Evolutionary conservation across 1,284 basidiomycete genomes (phyloP), one percentile per base, ranked within the genome.

Genomic region (Bondarzewia mesenterica): DNA sequence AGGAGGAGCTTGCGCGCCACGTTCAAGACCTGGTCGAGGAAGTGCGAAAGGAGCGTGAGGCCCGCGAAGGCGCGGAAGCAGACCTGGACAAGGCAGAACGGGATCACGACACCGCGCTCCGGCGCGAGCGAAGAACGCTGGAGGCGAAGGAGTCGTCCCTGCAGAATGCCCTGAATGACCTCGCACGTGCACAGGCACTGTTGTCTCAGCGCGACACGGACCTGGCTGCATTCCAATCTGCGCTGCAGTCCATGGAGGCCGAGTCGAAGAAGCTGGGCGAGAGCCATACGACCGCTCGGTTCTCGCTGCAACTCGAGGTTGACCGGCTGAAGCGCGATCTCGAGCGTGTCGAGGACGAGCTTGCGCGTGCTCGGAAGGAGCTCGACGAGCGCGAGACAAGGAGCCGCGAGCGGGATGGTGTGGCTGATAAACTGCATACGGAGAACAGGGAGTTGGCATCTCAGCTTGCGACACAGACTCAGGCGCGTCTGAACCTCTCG

Each of bases 291-390:
- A 86, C 84, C 8, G 88, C 92, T 42, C 77, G 83, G 49, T 91
- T 92, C 70, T 89, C 89, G 0, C 69, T 98, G 36, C 89, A 96
- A 63, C 77, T 97, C 22, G 94, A 98, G 65, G 77, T 93, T 4
- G 94, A 97, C 57, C 73, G 93, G 2, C 71, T 95, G 43, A 86
- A 88, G 61, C 78, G 93, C 26, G 95, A 98, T 62, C 62, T 96
- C 20, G 80, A 84, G 54, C 72, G 86, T 6, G 74, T 85, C 10
- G 90, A 95, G 59, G 82, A 86, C 54, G 91, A 96, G 47, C 73
- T 96, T 7, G 68, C 77, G 14, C 78, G 86, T 12, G 78, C 85
- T 2, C 74, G 87, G 45, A 77, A 80, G 51, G 91, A 93, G 44
- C 64, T 92, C 14, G 78, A 80, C 16, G 79, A 83, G 37, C 73